phyloP scores from a whole-genome alignment of 768 basidiomycete genomes.

The Pulveroboletus ravenelii region DNA sequence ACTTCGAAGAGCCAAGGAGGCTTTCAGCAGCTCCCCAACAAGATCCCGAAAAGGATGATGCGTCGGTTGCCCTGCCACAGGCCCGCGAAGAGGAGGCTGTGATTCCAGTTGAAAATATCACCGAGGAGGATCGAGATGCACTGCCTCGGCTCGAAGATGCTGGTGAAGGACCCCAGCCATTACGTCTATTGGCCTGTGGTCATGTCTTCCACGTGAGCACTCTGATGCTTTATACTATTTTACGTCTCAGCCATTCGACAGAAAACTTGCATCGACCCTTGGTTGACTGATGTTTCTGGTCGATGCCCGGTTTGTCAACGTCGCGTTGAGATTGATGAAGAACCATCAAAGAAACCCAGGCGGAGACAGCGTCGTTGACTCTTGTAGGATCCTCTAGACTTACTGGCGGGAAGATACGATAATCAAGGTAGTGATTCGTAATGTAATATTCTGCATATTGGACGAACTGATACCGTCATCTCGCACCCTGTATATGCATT shows the following conservation, averaged over 20 bases:
- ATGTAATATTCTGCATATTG: slow-evolving; percentile 30
- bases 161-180: slow-evolving; percentile 70
- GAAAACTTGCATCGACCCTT: slow-evolving; percentile 89
- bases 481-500: slow-evolving; percentile 20
- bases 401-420: slow-evolving; percentile 18
- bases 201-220: slow-evolving; percentile 85
- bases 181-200: slow-evolving; percentile 72
- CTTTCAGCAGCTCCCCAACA: slow-evolving; percentile 20
- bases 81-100: slow-evolving; percentile 21
- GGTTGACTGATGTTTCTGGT: slow-evolving; percentile 80
- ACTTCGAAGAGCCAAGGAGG: slow-evolving; percentile 70
- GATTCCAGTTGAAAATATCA: slow-evolving; percentile 33
- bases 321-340: slow-evolving; percentile 51
- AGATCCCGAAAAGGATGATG: slow-evolving; percentile 28
- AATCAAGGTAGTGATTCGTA: slow-evolving; percentile 27
- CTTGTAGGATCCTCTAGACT: slow-evolving; percentile 4
- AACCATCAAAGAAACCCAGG: slow-evolving; percentile 31
- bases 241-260: slow-evolving; percentile 25
- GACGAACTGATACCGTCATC: slow-evolving; percentile 23
- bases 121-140: slow-evolving; percentile 38
- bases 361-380: slow-evolving; percentile 21
- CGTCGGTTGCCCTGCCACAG: slow-evolving; percentile 4
- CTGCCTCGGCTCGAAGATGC: slow-evolving; percentile 60
- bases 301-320: slow-evolving; percentile 86
- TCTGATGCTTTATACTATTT: neutral